These are phyloP conservation scores for Immersiporthe knoxdaviesiana DNA, from an alignment of 2,329 filamentous ascomycete genomes.

Conservation along the genomic window DNA sequence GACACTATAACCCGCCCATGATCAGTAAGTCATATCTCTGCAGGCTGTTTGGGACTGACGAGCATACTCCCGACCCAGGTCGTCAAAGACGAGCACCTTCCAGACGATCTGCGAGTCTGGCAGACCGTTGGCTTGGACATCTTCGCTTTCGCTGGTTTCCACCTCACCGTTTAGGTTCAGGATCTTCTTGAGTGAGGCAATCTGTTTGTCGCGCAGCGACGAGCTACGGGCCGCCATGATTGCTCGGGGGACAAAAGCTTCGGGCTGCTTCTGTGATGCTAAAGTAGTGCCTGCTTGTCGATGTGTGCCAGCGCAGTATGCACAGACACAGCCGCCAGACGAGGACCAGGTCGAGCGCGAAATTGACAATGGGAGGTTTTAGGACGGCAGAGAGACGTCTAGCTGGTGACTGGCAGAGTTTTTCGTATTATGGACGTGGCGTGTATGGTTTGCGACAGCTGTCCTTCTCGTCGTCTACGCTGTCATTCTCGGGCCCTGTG, in stretches of 20 bases:
- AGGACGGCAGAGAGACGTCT: background rate
- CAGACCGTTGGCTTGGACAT: slow-evolving; percentile 65
- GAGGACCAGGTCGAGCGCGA: background rate
- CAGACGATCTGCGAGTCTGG: slow-evolving; percentile 83
- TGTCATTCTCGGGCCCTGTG: slow-evolving; percentile 13
- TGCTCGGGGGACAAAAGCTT: slow-evolving; percentile 23
- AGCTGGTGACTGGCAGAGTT: background rate
- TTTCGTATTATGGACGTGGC: background rate
- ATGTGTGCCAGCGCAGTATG: slow-evolving; percentile 25
- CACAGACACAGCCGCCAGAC: slow-evolving; percentile 6
- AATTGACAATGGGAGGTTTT: background rate
- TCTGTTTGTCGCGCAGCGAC: slow-evolving; percentile 56
- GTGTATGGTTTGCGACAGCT: slow-evolving; percentile 17
- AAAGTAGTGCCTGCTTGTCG: slow-evolving; percentile 15
- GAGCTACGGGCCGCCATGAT: slow-evolving; percentile 52
- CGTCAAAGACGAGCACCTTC: slow-evolving; percentile 97
- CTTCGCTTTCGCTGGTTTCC: slow-evolving; percentile 63
- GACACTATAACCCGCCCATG: slow-evolving; percentile 55
- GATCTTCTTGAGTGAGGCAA: slow-evolving; percentile 93
- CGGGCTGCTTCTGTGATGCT: slow-evolving; percentile 18
- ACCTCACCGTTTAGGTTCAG: slow-evolving; percentile 87
- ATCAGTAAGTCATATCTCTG: slow-evolving; percentile 16
- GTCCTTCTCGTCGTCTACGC: slow-evolving; percentile 11
- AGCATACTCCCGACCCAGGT: slow-evolving; percentile 38
- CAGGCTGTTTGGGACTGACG: background rate